These are phyloP conservation scores for Platanthera guangdongensis DNA, from an alignment of 106 monocot species.

Conservation along the genomic window DNA sequence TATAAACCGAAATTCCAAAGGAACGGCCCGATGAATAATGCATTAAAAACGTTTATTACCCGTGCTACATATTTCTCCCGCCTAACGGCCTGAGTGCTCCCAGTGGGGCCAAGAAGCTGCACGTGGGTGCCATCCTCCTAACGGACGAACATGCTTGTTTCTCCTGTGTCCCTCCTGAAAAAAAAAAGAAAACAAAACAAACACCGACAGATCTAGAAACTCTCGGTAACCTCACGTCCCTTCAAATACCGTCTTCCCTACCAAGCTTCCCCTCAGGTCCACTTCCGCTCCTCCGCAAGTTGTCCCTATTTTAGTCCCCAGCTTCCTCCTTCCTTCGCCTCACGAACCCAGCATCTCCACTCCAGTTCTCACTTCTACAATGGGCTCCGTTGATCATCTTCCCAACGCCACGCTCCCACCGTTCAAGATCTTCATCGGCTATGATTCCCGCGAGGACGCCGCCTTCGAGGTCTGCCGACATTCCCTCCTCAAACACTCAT, in stretches of 20 bases:
- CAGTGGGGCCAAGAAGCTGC: no score
- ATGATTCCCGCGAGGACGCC: conserved; percentile 35
- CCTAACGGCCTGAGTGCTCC: no score
- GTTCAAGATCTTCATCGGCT: conserved; percentile 43
- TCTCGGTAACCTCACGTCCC: not conserved
- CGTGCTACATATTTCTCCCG: no score
- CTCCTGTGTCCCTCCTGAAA: not conserved
- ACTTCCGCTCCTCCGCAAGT: not conserved
- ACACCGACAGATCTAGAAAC: not conserved
- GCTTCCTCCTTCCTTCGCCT: not conserved
- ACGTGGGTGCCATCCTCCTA: not conserved
- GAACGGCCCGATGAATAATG: no score
- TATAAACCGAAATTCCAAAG: no score
- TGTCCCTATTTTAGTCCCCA: not conserved
- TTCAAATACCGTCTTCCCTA: not conserved
- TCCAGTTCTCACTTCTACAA: not conserved
- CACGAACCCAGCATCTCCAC: not conserved
- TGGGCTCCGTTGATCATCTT: not conserved
- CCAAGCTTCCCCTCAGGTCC: not conserved
- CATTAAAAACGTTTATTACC: no score
- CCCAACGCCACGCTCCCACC: not conserved
- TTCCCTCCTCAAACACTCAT: conserved; percentile 32
- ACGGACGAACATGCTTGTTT: not conserved
- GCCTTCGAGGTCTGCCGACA: conserved; percentile 40
- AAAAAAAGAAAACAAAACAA: not conserved